These are phyloP conservation scores for Suhomyces yuchorum DNA, from an alignment of 1,139 yeast species.

Conservation along the genomic window DNA sequence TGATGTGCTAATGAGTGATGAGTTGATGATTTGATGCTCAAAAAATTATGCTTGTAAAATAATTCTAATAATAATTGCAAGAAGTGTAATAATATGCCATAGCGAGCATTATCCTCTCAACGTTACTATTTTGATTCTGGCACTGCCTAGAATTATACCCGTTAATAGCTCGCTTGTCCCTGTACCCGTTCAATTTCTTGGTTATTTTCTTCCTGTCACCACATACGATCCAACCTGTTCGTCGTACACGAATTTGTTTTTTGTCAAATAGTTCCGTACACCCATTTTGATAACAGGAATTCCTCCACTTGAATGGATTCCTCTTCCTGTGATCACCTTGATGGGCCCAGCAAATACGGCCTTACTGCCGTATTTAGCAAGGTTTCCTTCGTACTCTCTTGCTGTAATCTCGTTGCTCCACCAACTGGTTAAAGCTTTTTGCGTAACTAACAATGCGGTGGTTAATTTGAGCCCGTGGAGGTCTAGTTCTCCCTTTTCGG, in stretches of 20 bases:
- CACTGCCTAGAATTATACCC: background rate
- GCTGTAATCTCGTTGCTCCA: conserved; percentile 51
- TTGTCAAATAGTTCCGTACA: conserved; percentile 38
- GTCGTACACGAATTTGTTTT: conserved; percentile 38
- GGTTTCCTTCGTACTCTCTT: conserved; percentile 42
- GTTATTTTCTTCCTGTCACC: conserved; percentile 25
- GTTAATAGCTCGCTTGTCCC: background rate
- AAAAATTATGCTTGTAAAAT: background rate
- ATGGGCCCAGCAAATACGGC: conserved; percentile 41
- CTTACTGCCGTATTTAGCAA: conserved; percentile 30
- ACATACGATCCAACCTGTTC: conserved; percentile 49
- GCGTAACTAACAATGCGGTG: conserved; percentile 43
- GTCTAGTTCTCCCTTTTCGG: conserved; percentile 39
- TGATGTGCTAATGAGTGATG: background rate
- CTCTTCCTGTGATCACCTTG: conserved; percentile 59
- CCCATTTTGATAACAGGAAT: conserved; percentile 44
- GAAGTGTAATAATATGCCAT: background rate
- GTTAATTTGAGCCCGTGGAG: conserved; percentile 52
- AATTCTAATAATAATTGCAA: background rate
- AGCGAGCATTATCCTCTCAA: background rate
- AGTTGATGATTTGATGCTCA: background rate
- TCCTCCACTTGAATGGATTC: conserved; percentile 61
- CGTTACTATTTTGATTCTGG: background rate
- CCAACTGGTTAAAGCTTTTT: conserved; percentile 46
- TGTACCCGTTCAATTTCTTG: background rate